Evolutionary conservation across 2,329 filamentous ascomycete species (phyloP).

Genomic region (Fusarium udum): DNA sequence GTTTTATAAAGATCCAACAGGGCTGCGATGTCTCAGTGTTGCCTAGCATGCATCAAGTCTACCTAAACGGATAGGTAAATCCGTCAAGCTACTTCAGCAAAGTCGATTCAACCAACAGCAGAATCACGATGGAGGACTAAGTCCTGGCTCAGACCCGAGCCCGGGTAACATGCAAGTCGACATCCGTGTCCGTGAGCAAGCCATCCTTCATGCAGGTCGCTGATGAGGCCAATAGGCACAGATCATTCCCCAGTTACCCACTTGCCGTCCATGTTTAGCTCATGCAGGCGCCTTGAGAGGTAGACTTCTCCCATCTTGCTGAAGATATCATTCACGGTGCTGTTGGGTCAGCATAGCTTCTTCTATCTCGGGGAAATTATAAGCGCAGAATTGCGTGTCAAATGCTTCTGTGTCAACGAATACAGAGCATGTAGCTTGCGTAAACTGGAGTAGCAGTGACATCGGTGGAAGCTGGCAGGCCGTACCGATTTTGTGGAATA

Average conservation of each 20-base stretch:
- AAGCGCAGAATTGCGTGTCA: too few species aligned
- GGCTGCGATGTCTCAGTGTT: too few species aligned
- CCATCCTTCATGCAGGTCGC: background rate
- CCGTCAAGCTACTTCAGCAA: too few species aligned
- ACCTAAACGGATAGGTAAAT: too few species aligned
- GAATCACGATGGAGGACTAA: too few species aligned
- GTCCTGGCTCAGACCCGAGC: background rate
- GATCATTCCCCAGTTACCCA: background rate
- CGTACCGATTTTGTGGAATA: fast-evolving
- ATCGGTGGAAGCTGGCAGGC: background rate
- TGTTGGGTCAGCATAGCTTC: background rate
- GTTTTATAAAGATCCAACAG: too few species aligned
- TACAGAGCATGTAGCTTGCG: background rate
- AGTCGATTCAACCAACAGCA: background rate
- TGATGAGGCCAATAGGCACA: background rate
- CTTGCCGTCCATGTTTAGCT: background rate
- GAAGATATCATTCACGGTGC: too few species aligned
- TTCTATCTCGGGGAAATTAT: background rate
- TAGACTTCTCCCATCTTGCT: background rate
- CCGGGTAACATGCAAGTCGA: too few species aligned
- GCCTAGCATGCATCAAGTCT: background rate
- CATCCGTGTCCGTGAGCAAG: background rate
- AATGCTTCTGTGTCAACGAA: too few species aligned
- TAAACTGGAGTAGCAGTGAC: background rate
- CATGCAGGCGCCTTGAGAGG: background rate